phyloP scores from a whole-genome alignment of 2,329 filamentous ascomycete species.

The Chaetoscypha palmicola region DNA sequence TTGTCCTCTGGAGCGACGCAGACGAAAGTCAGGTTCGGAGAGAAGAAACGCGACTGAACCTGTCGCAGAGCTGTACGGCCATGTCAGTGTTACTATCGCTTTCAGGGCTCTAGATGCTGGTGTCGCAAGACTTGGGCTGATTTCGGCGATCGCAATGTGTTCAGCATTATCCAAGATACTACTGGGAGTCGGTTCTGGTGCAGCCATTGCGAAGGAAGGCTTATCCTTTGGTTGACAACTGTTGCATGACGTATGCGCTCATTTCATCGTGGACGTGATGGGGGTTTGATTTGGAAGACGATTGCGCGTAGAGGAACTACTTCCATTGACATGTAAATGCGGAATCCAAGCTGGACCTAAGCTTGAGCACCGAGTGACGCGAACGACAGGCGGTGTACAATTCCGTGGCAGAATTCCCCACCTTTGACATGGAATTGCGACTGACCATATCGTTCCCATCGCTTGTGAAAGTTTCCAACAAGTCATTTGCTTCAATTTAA shows the following conservation, averaged over 20 bases:
- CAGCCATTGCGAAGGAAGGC: background rate
- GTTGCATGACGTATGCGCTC: too few relatives aligned
- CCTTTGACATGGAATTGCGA: background rate
- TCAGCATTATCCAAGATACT: conserved; percentile 22
- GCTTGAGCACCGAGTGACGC: too few relatives aligned
- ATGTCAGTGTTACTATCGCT: conserved; percentile 75
- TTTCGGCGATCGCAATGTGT: conserved; percentile 48
- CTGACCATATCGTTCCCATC: background rate
- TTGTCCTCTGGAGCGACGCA: conserved; percentile 71
- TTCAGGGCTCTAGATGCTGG: conserved; percentile 44
- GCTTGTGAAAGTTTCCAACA: background rate
- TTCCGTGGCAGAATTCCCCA: background rate
- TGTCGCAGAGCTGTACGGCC: conserved; percentile 81
- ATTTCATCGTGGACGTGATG: too few relatives aligned
- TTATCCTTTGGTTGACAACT: too few relatives aligned
- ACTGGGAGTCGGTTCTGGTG: background rate
- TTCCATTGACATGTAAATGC: too few relatives aligned
- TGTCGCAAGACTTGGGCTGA: conserved; percentile 42
- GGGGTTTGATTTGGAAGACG: too few relatives aligned
- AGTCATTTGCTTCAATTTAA: too few relatives aligned
- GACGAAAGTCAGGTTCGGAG: conserved; percentile 75
- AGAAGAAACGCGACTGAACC: conserved; percentile 71
- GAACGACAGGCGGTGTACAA: conserved; percentile 1
- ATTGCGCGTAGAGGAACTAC: too few relatives aligned
- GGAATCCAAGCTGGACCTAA: too few relatives aligned